Base-by-base conservation (phyloP, 2,329 filamentous ascomycete genomes). In the Ilyonectria mors-panacis region DNA sequence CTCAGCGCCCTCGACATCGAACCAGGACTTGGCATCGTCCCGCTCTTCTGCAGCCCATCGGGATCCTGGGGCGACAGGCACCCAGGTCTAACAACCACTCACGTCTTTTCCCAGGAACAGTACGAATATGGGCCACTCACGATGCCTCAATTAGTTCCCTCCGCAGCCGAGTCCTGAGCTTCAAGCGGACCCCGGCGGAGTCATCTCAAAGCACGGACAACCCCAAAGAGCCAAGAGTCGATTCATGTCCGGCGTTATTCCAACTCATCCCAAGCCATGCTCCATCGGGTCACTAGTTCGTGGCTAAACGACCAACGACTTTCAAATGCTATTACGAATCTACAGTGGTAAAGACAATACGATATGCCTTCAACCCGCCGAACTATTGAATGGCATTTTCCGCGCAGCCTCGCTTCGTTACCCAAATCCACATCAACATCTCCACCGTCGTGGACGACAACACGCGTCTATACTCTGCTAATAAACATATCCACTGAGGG, bases 1-100 rank as follows among this genome's bases (percentile, higher is more conserved):
- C 51, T 66, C 61, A 71, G 59, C 63, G 19, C 42, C 55, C 61
- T 62, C 55, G 35, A 68, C 15, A n/a, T 35, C 50, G 26, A 42
- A 45, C 58, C 58, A 59, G 63, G 66, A 61, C 70, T 69, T 72
- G 69, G 72, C 72, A 71, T 55, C 59, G 69, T 65, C 59, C 67
- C 62, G 44, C 70, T 51, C 59, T 47, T 56, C 58, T 28, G 55
- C 58, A 54, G 45, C 68, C 66, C 67, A 58, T 70, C 45, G 61
- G 39, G 21, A 37, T 35, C 19, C 15, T 54, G 66, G 66, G 47
- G 54, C 72, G 72, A 73, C 72, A 72, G 51, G 47, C 59, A 60
- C 70, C 58, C 50, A 33, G 45, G 10, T 21, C 45, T 30, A 55
- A n/a, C 37, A 58, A 28, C 67, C 42, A 57, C 37, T 59, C 60